Evolutionary conservation across 371 early-diverging fungal species (phyloP).

Genomic region (Mucor velutinosus): DNA sequence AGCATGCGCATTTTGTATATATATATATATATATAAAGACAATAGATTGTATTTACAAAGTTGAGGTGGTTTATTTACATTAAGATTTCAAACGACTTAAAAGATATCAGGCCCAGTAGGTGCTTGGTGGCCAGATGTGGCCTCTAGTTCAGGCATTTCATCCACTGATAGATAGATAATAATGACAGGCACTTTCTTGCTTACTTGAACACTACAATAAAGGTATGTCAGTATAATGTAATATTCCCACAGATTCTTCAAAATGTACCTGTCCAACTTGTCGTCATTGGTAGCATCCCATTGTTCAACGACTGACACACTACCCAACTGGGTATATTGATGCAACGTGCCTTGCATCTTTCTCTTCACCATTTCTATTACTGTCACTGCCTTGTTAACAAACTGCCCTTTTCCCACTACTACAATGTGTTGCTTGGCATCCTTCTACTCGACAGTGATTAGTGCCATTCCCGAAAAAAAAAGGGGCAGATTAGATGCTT

Average conservation of each 20-base stretch:
- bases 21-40: too few relatives aligned
- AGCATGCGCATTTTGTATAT: too few relatives aligned
- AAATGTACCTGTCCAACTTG: conserved; percentile 39
- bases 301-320: conserved; percentile 48
- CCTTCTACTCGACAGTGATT: conserved; percentile 5
- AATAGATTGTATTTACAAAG: conserved; percentile 4
- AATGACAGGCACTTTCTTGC: conserved; percentile 43
- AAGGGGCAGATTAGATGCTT: not conserved
- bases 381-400: conserved; percentile 66
- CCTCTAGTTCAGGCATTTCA: conserved; percentile 39
- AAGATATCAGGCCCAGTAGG: conserved; percentile 42
- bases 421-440: conserved; percentile 28
- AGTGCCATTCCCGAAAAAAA: not conserved
- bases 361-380: conserved; percentile 69
- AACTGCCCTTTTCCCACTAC: conserved; percentile 51
- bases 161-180: conserved; percentile 41
- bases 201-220: conserved; percentile 36
- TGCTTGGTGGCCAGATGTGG: conserved; percentile 38
- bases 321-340: conserved; percentile 66
- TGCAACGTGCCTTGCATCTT: conserved; percentile 58
- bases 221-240: not conserved
- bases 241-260: not conserved
- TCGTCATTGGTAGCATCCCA: conserved; percentile 56
- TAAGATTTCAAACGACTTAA: not conserved
- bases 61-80: not conserved